Evolutionary conservation across 169 alveolate genomes (phyloP), one percentile per base, ranked within the genome.

Genomic region (Cryptosporidium canis): DNA sequence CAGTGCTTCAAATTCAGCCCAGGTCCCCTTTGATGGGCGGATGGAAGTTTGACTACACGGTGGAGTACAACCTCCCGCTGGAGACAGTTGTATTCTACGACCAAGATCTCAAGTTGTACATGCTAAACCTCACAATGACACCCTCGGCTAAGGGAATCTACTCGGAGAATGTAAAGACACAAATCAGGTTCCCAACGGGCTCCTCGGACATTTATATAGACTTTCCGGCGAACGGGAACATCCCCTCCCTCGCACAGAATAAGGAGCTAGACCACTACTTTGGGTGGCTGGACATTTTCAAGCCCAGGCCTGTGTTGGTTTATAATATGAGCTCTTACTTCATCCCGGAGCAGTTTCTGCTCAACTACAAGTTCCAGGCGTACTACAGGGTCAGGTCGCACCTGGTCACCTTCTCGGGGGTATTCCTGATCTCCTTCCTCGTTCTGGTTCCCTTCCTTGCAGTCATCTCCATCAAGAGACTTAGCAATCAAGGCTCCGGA

Each of bases 1-100:
- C 48, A 55, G 45, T 65, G 58, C 71, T 90, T 41, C 90, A 83
- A 77, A 83, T 94, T 37, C 90, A 90, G 33, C 97, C 97, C 3
- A 85, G 98, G 87, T 96, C 95, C 83, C 97, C 97, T 5, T 70
- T 96, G 53, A 82, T 96, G 64, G 98, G 98, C 43, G 96, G 97
- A 61, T 96, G 98, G 98, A 92, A 92, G 83, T 91, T 93, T 45
- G 94, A 93, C 71, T 96, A 92, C 90, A 91, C 83, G 14, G 90
- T 95, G 37, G 98, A 96, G 33, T 96, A 96, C 90, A 94, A 94
- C 77, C 84, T 95, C n/a, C 97, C 97, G 16, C 27, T 77, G 29
- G 87, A 77, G 16, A 56, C 41, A 2, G 68, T 77, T 18, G 77
- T 77, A 3, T 77, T 56, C 12, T 77, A 77, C 2, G 87, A 77